phyloP scores from a whole-genome alignment of 176 grass and related monocot genomes.

The Pontederia paniculata region DNA sequence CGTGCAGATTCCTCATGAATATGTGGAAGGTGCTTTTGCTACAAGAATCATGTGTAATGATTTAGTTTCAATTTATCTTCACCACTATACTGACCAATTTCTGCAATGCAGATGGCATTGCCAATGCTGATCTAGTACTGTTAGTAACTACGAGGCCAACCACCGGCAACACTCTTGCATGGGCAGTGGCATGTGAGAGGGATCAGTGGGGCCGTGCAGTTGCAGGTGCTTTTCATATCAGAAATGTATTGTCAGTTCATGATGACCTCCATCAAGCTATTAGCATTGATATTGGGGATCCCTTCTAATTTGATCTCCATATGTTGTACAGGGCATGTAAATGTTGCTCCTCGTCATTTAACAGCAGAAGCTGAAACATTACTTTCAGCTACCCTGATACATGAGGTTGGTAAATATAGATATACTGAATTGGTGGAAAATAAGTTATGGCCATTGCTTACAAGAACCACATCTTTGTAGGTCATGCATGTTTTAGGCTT shows the following conservation, averaged over 20 bases:
- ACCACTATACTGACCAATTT: neutral
- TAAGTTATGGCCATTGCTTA: neutral
- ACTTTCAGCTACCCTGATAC: constrained; percentile 92
- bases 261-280: neutral
- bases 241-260: neutral
- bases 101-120: constrained; percentile 65
- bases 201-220: constrained; percentile 98
- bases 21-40: constrained; percentile 58
- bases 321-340: constrained; percentile 65
- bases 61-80: neutral
- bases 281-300: neutral
- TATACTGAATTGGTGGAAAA: neutral
- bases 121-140: constrained; percentile 88
- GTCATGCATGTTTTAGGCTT: constrained; percentile 99
- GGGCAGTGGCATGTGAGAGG: constrained; percentile 96
- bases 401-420: constrained; percentile 29
- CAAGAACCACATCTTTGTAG: constrained; percentile 2
- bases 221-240: constrained; percentile 46
- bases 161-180: constrained; percentile 97
- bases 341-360: constrained; percentile 97
- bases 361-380: constrained; percentile 94
- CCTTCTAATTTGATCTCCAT: neutral
- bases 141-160: constrained; percentile 97
- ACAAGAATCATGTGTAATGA: no score
- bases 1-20: constrained; percentile 88